Evolutionary conservation across 202 grass and related monocot species (phyloP).

Genomic region (Setaria viridis): DNA sequence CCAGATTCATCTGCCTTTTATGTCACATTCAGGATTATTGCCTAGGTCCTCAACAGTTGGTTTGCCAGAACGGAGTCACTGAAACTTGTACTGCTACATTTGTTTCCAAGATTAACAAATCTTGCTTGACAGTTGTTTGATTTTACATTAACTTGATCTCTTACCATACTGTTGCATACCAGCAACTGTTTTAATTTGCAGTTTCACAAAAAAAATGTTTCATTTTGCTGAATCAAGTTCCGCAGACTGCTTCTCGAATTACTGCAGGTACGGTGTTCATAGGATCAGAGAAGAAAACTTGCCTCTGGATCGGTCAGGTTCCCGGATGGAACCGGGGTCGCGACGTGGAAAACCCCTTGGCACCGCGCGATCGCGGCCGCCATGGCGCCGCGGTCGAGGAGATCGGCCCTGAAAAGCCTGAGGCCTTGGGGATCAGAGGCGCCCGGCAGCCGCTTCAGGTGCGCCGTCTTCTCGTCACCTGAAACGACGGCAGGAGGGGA

Average conservation of each 20-base stretch:
- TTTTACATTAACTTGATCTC: not conserved
- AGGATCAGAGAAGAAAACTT: not conserved
- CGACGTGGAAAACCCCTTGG: slow-evolving; percentile 55
- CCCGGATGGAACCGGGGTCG: slow-evolving; percentile 37
- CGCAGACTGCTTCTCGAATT: not conserved
- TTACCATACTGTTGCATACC: not conserved
- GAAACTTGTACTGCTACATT: not conserved
- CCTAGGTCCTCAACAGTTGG: not conserved
- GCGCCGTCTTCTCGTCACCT: slow-evolving; percentile 43
- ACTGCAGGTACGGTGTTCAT: not conserved
- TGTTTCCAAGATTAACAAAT: not conserved
- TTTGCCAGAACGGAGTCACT: not conserved
- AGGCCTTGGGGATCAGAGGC: slow-evolving; percentile 31
- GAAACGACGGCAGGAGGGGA: not conserved
- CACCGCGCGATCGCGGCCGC: too few relatives aligned
- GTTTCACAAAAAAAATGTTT: not conserved
- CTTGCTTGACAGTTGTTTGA: not conserved
- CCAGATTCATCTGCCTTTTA: not conserved
- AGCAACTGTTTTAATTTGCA: not conserved
- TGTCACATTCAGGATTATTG: not conserved
- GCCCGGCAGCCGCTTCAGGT: slow-evolving; percentile 30
- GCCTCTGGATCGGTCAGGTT: slow-evolving; percentile 49
- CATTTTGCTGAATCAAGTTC: not conserved
- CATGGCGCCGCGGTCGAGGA: too few relatives aligned
- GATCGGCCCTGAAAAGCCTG: slow-evolving; percentile 27